Percentiles rank a stretch among this genome's conserved stretches.
phyloP scores from a whole-genome alignment of 805 yeast genomes.

The Lipomyces japonicus region DNA sequence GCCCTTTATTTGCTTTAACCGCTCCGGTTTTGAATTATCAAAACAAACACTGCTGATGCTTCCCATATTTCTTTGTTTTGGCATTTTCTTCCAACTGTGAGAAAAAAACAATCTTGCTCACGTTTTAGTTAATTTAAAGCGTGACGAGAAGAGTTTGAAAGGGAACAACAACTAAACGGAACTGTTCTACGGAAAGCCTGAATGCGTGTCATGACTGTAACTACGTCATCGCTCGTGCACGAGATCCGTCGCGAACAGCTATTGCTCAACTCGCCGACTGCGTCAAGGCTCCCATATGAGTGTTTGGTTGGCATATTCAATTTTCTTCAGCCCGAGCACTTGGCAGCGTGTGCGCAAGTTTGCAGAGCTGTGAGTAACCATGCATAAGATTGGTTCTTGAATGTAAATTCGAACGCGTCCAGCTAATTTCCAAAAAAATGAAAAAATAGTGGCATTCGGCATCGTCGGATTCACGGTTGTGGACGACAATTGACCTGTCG shows the following conservation, averaged over 20 bases:
- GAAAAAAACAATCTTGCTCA: no score
- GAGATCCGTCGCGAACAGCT: not conserved
- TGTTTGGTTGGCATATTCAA: conserved; percentile 8
- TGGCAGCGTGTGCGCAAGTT: conserved; percentile 8
- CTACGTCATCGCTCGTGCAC: no score
- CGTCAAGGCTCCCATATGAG: conserved; percentile 11
- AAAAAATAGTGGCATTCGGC: conserved; percentile 5
- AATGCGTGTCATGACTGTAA: no score
- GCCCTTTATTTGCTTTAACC: no score
- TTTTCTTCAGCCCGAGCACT: not conserved
- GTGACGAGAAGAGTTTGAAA: no score
- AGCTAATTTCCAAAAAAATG: not conserved
- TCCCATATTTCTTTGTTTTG: no score
- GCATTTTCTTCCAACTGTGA: no score
- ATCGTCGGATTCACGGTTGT: conserved; percentile 3
- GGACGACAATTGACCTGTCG: conserved; percentile 2
- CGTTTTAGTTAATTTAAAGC: no score
- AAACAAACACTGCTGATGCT: no score
- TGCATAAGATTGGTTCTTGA: not conserved
- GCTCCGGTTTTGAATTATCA: no score
- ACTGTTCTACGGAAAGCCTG: no score
- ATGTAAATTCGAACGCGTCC: not conserved
- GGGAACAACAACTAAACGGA: no score
- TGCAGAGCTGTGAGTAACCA: conserved; percentile 9
- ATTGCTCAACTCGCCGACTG: not conserved